Percentiles rank a stretch among this genome's conserved stretches.
Conservation (phyloP, 176 grass and related monocot species). For the barley (Hordeum vulgare) region MorexV3_pseudomolecules_assembly NC_058520.1:478427042-478427541, state of each 20-base stretch:
- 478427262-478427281: not conserved
- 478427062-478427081: not conserved
- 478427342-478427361: constrained; percentile 73
- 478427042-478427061: not conserved
- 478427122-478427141: constrained; percentile 78
- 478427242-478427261: not conserved
- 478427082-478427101: not conserved
- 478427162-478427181: constrained; percentile 64
- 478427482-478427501: not conserved
- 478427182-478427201: constrained; percentile 73
- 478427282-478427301: not conserved
- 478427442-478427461: constrained; percentile 93
- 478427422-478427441: constrained; percentile 83
- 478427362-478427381: constrained; percentile 78
- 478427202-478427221: constrained; percentile 60
- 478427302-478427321: not conserved
- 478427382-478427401: constrained; percentile 66
- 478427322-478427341: constrained; percentile 76
- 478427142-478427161: constrained; percentile 82
- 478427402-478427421: constrained; percentile 75
- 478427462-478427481: not conserved
- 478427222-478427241: constrained; percentile 39
- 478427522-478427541: not conserved
- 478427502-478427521: not conserved
- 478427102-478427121: constrained; percentile 66